Conservation (phyloP, 2,329 filamentous ascomycete species). For the Fusarium irregulare region DNA sequence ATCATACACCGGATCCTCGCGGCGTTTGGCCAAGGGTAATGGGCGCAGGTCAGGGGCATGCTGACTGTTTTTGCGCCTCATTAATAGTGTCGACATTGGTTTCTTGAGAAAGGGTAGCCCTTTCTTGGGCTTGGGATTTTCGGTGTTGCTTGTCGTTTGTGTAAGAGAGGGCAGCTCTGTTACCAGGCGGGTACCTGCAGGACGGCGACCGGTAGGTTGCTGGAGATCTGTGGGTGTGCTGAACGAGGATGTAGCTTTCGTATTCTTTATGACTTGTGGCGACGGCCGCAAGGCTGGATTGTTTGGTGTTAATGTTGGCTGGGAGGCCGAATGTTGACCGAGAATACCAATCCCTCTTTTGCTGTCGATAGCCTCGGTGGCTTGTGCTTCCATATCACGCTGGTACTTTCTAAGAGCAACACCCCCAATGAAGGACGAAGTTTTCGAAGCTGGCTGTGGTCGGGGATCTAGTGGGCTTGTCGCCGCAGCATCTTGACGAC, state of each 20-base stretch:
- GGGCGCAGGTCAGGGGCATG: constrained; percentile 57
- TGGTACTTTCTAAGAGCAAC: constrained; percentile 64
- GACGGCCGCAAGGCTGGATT: constrained; percentile 44
- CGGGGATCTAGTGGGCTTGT: constrained; percentile 39
- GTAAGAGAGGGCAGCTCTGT: constrained; percentile 52
- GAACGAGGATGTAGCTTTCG: constrained; percentile 55
- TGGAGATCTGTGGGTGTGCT: constrained; percentile 63
- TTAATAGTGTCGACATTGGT: constrained; percentile 68
- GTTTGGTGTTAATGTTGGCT: constrained; percentile 32
- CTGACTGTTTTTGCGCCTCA: constrained; percentile 67
- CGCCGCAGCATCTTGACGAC: constrained; percentile 43
- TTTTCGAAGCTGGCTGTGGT: constrained; percentile 46
- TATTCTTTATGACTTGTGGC: constrained; percentile 44
- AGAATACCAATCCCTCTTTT: constrained; percentile 28
- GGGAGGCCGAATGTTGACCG: constrained; percentile 32
- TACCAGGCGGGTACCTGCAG: constrained; percentile 54
- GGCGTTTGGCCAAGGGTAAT: constrained; percentile 53
- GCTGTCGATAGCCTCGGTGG: constrained; percentile 34
- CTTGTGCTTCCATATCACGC: constrained; percentile 50
- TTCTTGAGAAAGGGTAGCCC: constrained; percentile 69
- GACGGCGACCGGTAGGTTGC: constrained; percentile 55
- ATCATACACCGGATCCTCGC: constrained; percentile 65
- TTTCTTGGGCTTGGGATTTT: constrained; percentile 63
- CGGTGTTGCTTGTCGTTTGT: constrained; percentile 49
- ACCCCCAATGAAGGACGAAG: constrained; percentile 65